Conservation (phyloP, 2,329 filamentous ascomycete genomes). For the Ceratocystis destructans region DNA sequence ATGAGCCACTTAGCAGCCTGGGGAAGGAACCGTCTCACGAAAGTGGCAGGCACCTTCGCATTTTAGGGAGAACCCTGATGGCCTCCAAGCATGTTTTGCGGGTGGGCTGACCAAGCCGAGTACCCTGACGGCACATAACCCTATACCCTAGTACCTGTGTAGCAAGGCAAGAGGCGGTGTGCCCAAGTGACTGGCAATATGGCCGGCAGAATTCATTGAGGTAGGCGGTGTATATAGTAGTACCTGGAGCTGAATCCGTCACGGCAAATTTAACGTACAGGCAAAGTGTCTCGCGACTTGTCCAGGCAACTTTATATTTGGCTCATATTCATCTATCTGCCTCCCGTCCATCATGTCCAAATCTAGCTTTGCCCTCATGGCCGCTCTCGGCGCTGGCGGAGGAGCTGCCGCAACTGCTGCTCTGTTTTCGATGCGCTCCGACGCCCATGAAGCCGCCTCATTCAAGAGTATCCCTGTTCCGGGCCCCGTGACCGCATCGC, state of each 20-base stretch:
- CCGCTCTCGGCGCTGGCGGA: constrained; percentile 60
- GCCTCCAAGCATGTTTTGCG: background rate
- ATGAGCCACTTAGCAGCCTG: background rate
- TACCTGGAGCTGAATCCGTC: background rate
- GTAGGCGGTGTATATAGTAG: background rate
- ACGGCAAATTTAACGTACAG: background rate
- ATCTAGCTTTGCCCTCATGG: constrained; percentile 59
- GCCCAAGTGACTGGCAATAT: background rate
- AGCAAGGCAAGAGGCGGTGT: background rate
- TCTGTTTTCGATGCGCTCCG: constrained; percentile 45
- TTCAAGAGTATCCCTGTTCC: constrained; percentile 25
- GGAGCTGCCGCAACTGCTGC: constrained; percentile 61
- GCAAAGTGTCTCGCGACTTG: background rate
- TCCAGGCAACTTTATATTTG: background rate
- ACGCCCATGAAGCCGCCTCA: background rate
- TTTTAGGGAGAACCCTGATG: constrained; percentile 5
- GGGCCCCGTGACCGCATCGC: constrained; percentile 15
- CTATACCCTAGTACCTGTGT: background rate
- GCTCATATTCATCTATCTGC: background rate
- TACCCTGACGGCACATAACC: background rate
- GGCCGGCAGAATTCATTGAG: background rate
- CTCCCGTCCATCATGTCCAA: constrained; percentile 52
- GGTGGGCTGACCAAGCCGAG: background rate
- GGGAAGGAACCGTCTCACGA: background rate
- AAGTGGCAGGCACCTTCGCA: background rate